These are phyloP conservation scores for Asterionellopsis glacialis DNA, from an alignment of 108 stramenopile genomes.

Conservation along the genomic window DNA sequence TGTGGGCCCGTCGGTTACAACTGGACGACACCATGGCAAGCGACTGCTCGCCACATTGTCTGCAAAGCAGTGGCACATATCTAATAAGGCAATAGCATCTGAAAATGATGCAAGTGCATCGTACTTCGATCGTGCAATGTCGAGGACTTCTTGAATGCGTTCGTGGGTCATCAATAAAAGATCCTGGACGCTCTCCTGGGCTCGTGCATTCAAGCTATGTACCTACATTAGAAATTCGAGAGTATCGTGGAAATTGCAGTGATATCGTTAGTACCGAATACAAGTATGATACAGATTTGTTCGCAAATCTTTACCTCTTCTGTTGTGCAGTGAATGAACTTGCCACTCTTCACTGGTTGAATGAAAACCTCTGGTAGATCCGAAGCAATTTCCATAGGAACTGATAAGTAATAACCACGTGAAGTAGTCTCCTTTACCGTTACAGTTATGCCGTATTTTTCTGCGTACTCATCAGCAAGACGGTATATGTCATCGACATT, in stretches of 20 bases:
- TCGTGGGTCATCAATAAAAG: conserved; percentile 78
- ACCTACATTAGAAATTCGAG: conserved; percentile 25
- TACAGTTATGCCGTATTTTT: conserved; percentile 69
- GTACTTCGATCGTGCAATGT: conserved; percentile 62
- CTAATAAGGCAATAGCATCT: conserved; percentile 84
- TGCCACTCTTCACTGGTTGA: conserved; percentile 68
- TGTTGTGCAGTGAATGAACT: conserved; percentile 80
- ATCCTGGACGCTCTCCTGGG: conserved; percentile 86
- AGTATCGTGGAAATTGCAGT: too few relatives aligned
- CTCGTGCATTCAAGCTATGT: conserved; percentile 65
- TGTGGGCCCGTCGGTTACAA: conserved; percentile 29
- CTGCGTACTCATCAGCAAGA: conserved; percentile 82
- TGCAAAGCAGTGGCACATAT: conserved; percentile 86
- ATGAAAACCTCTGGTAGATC: conserved; percentile 73
- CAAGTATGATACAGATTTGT: background rate
- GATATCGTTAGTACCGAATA: background rate
- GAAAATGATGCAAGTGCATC: conserved; percentile 76
- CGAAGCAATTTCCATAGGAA: conserved; percentile 51
- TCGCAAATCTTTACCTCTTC: conserved; percentile 49
- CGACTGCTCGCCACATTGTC: conserved; percentile 78
- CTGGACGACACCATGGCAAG: conserved; percentile 74
- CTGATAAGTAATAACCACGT: conserved; percentile 76
- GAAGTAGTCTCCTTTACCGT: conserved; percentile 63
- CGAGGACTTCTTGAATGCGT: conserved; percentile 80
- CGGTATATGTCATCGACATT: conserved; percentile 91